Evolutionary conservation across 176 grass and related monocot species (phyloP).

Genomic region (Oryza nivara): DNA sequence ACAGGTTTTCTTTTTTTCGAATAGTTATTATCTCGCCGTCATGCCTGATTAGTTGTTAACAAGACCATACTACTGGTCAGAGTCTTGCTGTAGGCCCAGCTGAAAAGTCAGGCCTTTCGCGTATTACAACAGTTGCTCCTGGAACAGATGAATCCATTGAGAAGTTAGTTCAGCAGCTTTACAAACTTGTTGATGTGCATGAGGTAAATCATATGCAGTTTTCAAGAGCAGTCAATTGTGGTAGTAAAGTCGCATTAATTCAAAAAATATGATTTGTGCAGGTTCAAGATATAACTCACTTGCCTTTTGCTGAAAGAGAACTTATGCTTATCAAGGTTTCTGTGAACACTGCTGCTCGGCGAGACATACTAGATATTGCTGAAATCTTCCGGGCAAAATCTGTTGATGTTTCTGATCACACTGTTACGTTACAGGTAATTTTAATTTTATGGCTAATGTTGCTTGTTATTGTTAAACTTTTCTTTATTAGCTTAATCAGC

Average conservation of each 20-base stretch:
- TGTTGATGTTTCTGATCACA: slow-evolving; percentile 95
- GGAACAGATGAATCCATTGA: slow-evolving; percentile 80
- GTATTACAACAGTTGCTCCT: slow-evolving; percentile 92
- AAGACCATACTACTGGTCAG: slow-evolving; percentile 42
- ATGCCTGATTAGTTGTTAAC: slow-evolving; percentile 16
- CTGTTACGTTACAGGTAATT: slow-evolving; percentile 85
- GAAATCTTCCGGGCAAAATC: slow-evolving; percentile 88
- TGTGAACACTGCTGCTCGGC: slow-evolving; percentile 81
- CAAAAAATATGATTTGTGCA: slow-evolving; percentile 35
- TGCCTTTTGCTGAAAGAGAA: slow-evolving; percentile 94
- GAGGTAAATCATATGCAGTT: slow-evolving; percentile 52
- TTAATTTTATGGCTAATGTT: slow-evolving; percentile 6
- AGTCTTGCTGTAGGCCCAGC: slow-evolving; percentile 93
- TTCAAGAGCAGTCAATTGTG: not conserved
- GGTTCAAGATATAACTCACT: slow-evolving; percentile 82
- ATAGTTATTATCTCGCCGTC: slow-evolving; percentile 8
- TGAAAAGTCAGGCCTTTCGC: slow-evolving; percentile 81
- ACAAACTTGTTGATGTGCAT: slow-evolving; percentile 92
- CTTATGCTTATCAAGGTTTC: slow-evolving; percentile 96
- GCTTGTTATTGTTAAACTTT: not conserved
- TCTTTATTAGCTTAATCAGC: not conserved
- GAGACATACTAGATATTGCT: slow-evolving; percentile 90
- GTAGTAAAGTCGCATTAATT: slow-evolving; percentile 5
- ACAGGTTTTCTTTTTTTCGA: slow-evolving; percentile 59
- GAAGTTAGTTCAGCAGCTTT: slow-evolving; percentile 84